Conservation (phyloP, 2,329 filamentous ascomycete species). For the Ophiosphaerella narmari region DNA sequence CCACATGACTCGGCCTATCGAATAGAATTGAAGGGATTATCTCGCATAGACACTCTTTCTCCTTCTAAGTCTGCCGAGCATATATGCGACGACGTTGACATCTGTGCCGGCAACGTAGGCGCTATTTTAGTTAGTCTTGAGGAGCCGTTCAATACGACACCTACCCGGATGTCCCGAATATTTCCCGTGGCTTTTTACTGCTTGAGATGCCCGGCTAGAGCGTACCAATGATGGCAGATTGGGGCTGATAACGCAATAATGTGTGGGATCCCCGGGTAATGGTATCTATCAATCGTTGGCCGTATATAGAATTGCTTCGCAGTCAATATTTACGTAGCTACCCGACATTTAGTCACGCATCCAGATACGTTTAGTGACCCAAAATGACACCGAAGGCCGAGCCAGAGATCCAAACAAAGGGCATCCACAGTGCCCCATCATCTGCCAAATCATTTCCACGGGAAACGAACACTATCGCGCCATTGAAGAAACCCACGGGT, state of each 20-base stretch:
- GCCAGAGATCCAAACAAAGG: conserved; percentile 1
- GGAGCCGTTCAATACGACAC: neutral
- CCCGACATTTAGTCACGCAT: too few relatives aligned
- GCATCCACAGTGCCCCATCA: conserved; percentile 5
- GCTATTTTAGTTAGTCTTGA: neutral
- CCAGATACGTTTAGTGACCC: neutral
- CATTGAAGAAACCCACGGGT: conserved; percentile 20
- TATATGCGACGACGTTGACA: too few relatives aligned
- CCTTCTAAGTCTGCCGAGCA: too few relatives aligned
- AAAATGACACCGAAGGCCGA: neutral
- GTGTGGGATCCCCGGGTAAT: neutral
- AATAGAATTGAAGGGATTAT: conserved; percentile 5
- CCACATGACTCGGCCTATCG: neutral
- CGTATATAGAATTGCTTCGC: too few relatives aligned
- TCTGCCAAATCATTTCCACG: conserved; percentile 7
- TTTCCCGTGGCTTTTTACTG: neutral
- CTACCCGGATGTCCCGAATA: neutral
- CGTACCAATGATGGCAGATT: conserved; percentile 13
- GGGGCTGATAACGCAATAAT: conserved; percentile 13
- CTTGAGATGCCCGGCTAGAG: neutral
- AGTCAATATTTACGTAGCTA: too few relatives aligned
- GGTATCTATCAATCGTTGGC: neutral
- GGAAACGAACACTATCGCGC: neutral
- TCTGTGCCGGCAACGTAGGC: too few relatives aligned
- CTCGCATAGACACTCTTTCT: neutral